Base-by-base conservation (phyloP, 2,329 filamentous ascomycete species). In the Dactylellina sp. region DNA sequence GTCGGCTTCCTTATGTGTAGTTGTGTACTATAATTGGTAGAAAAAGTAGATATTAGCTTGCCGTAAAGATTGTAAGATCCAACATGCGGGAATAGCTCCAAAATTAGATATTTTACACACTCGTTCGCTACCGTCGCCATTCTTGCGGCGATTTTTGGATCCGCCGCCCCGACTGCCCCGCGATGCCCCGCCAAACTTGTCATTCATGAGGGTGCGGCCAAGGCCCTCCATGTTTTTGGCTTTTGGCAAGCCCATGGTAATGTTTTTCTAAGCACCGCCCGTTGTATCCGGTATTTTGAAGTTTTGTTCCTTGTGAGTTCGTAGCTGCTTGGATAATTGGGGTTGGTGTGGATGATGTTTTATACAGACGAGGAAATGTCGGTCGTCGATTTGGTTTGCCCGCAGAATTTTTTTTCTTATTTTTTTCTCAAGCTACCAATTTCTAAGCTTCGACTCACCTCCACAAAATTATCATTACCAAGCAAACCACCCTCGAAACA, bases 121-220 rank as follows among this genome's bases (percentile, higher is more conserved):
- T 65, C 76, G 53, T 71, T 76, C 35, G 62, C 37, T 65, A 7
- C 76, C 66, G 28, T 71, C 70, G 16, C 72, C 77, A 32, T 75
- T 70, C 20, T 44, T 63, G 32, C 77, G 72, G 24, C 72, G 64
- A n/a, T 24, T 44, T 57, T 77, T 76, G 16, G 66, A 55, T 46
- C 76, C 64, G 25, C 47, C 52, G 47, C 61, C 46, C 42, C 53
- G 46, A 5, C 53, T 35, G 47, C 63, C 66, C 61, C 71, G 59
- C 63, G 56, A 47, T 97, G 79, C 92, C 91, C 95, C 96, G 80
- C 93, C 92, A 82, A 98, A 97, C 70, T 94, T 91, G 83, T 98
- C 95, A 81, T 98, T 98, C 95, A 99, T 99, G 81, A 99, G 88
- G 83, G 91, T 89, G 84, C 97, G 97, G 81, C 95, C 95, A 83